Conservation (phyloP, 345 rosid genomes). For the Eucalyptus sp. region DNA sequence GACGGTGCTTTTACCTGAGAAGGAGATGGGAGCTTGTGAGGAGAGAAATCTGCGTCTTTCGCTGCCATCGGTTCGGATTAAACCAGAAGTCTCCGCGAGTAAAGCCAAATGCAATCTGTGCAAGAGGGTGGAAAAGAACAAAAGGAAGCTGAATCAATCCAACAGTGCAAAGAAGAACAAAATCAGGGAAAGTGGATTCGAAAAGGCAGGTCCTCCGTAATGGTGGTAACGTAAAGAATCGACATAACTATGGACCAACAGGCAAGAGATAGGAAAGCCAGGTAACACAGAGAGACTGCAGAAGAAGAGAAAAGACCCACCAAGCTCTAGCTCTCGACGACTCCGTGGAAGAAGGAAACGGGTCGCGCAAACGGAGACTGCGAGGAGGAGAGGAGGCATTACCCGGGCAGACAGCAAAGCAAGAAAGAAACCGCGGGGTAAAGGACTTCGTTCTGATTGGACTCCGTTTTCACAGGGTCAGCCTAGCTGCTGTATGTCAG, state of each 20-base stretch:
- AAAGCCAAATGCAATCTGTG: background rate
- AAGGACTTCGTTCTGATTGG: background rate
- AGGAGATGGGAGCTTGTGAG: conserved; percentile 35
- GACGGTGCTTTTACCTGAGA: conserved; percentile 23
- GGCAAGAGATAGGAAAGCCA: background rate
- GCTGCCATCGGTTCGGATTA: conserved; percentile 28
- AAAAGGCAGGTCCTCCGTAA: background rate
- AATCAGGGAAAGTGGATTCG: background rate
- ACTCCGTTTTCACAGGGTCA: background rate
- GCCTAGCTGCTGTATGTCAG: background rate
- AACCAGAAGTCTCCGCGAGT: background rate
- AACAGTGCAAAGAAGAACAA: background rate
- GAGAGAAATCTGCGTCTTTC: conserved; percentile 30
- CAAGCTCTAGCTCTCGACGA: background rate
- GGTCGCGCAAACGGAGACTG: background rate
- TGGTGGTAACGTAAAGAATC: background rate
- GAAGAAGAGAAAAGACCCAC: background rate
- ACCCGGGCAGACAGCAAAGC: background rate
- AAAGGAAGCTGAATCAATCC: background rate
- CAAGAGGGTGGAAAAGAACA: background rate
- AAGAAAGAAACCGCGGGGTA: background rate
- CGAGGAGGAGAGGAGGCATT: background rate
- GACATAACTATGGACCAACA: background rate
- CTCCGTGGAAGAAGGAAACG: background rate
- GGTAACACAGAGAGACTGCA: background rate